Base-by-base conservation (phyloP, 2,329 filamentous ascomycete species). In the Phoma herbarum region DNA sequence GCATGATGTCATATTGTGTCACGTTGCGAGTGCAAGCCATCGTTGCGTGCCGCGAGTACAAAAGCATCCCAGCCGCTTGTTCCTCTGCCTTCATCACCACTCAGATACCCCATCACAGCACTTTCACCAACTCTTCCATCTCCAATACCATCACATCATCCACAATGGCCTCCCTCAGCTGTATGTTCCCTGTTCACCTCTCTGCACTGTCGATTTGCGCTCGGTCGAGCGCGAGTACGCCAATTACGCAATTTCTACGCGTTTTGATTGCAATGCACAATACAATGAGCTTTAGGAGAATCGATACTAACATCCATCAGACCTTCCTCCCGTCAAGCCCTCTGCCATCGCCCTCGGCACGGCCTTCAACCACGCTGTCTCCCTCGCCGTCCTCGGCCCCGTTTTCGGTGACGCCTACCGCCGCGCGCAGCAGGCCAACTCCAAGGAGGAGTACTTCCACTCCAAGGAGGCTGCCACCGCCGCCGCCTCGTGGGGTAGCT, bases 261-360 rank as follows among this genome's bases (percentile, higher is more conserved):
- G 41, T 47, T 46, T 57, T 47, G 53, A 41, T 41, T 41, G 33
- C 14, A 52, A 33, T 7, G n/a, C 16, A 35, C 54, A 63, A 56
- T 22, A 43, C 39, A 20, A 59, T 50, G 42, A 31, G 20, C 4
- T 14, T 25, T 25, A 9, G 25, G 4, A 14, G 10, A 45, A 45
- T 33, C 51, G 45, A 56, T 50, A 47, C 67, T 74, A 64, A 74
- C 60, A 29, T 26, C 37, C 48, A 59, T 46, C 65, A 88, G 86
- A 90, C 78, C 85, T 91, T 55, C 89, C 89, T 69, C 84, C 93
- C 69, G 95, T 99, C 77, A 98, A 97, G 90, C 95, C 95, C 71
- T 97, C 93, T 76, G 94, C 95, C 75, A 97, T 99, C 77, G 95
- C 94, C 75, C 88, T 98, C 75, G 95, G 95, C 82, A 95, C 93